Conservation (phyloP, 2,329 filamentous ascomycete species). For the Diaporthe destruens region DNA sequence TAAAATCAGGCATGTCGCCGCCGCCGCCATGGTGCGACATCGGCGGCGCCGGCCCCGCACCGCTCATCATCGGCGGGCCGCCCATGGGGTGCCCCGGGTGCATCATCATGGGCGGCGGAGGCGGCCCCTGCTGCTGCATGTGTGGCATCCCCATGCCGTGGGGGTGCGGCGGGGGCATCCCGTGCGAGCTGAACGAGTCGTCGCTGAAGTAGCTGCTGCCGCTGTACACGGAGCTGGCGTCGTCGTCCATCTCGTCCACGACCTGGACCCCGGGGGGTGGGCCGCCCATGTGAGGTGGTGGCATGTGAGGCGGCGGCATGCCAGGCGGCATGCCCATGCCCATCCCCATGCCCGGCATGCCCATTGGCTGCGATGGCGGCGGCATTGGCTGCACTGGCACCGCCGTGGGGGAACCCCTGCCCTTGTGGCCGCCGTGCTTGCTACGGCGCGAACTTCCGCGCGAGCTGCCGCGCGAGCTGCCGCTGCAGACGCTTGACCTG, state of each 20-base stretch:
- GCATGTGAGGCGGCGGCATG: constrained; percentile 19
- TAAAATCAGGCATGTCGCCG: no score
- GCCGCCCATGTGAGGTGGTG: constrained; percentile 12
- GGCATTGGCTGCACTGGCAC: constrained; percentile 31
- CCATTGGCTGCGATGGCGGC: constrained; percentile 26
- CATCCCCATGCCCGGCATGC: constrained; percentile 8
- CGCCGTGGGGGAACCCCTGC: background rate
- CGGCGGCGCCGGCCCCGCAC: no score
- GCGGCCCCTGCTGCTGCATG: constrained; percentile 34
- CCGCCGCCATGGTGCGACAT: no score
- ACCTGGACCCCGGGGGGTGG: background rate
- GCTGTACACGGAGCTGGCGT: constrained; percentile 27
- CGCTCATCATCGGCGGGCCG: no score
- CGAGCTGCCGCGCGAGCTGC: constrained; percentile 35
- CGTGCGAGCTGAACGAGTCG: constrained; percentile 28
- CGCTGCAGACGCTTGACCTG: constrained; percentile 29
- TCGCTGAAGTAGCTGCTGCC: constrained; percentile 34
- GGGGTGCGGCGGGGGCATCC: background rate
- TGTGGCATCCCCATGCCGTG: constrained; percentile 33
- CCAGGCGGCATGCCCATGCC: constrained; percentile 23
- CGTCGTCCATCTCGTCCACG: constrained; percentile 35
- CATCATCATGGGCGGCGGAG: no score
- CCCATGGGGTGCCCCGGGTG: no score
- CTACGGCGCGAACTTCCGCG: constrained; percentile 36
- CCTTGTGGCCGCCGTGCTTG: constrained; percentile 34